Evolutionary conservation across 1,139 yeast species (phyloP).

Genomic region (Kurtzmaniella quercitrusa): DNA sequence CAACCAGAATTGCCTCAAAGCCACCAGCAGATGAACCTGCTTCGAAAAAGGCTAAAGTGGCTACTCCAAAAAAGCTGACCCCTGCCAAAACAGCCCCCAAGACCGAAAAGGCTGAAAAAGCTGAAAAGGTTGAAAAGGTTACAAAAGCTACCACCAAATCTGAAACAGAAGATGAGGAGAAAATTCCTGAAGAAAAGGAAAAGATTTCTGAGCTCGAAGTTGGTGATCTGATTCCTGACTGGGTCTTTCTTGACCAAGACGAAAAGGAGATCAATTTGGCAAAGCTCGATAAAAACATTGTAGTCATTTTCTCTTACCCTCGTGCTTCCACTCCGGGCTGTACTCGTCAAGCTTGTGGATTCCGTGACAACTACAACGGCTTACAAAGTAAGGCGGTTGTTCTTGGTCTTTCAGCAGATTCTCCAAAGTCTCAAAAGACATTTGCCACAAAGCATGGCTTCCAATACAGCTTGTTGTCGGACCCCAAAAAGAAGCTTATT

Average conservation of each 20-base stretch:
- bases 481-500: conserved; percentile 67
- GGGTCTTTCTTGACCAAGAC: conserved; percentile 63
- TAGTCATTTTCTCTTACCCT: conserved; percentile 79
- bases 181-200: conserved; percentile 4
- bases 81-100: conserved; percentile 9
- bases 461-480: conserved; percentile 72
- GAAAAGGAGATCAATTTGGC: conserved; percentile 57
- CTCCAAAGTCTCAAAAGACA: conserved; percentile 67
- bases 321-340: conserved; percentile 95
- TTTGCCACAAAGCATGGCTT: conserved; percentile 71
- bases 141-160: conserved; percentile 3
- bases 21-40: conserved; percentile 12
- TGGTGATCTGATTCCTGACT: conserved; percentile 71
- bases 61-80: conserved; percentile 5
- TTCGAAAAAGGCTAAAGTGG: conserved; percentile 6
- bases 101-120: conserved; percentile 11
- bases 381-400: conserved; percentile 52
- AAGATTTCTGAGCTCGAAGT: conserved; percentile 35
- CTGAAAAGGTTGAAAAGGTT: conserved; percentile 6
- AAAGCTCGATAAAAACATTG: conserved; percentile 38
- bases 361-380: conserved; percentile 60
- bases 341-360: conserved; percentile 89
- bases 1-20: conserved; percentile 39
- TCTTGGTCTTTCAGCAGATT: conserved; percentile 71
- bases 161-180: conserved; percentile 4